Conservation (phyloP, 2,329 filamentous ascomycete genomes). For the Alternaria sp. region DNA sequence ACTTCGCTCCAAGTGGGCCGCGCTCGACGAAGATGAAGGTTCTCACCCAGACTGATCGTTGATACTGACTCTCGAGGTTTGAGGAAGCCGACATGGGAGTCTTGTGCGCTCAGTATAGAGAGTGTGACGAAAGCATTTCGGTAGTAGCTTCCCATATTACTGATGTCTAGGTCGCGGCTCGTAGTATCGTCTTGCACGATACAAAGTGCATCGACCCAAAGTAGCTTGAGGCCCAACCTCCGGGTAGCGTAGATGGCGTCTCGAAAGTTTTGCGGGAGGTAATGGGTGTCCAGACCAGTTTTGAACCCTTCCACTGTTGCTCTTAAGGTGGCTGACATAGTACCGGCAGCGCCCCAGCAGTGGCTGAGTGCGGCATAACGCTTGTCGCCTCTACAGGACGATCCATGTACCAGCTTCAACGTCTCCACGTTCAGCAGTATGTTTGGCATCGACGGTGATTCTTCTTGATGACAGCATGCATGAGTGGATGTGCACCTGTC, state of each 20-base stretch:
- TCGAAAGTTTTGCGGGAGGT: too few species aligned
- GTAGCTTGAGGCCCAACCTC: too few species aligned
- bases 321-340: neutral
- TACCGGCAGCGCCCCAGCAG: neutral
- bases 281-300: too few species aligned
- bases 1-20: neutral
- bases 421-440: neutral
- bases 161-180: too few species aligned
- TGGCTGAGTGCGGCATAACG: neutral
- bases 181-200: too few species aligned
- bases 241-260: too few species aligned
- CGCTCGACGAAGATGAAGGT: neutral
- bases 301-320: too few species aligned
- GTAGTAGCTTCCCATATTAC: too few species aligned
- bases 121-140: neutral
- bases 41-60: neutral
- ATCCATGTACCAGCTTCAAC: neutral
- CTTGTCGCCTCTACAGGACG: neutral
- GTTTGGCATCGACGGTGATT: neutral
- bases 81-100: neutral
- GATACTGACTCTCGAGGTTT: neutral
- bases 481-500: too few species aligned
- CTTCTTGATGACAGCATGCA: too few species aligned
- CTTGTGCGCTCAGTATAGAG: neutral
- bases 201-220: too few species aligned